A percentile compares a stretch with the other conserved stretches of the same genome.
phyloP scores from a whole-genome alignment of 2,329 filamentous ascomycete species.

The Malbranchea cinnamomea region DNA sequence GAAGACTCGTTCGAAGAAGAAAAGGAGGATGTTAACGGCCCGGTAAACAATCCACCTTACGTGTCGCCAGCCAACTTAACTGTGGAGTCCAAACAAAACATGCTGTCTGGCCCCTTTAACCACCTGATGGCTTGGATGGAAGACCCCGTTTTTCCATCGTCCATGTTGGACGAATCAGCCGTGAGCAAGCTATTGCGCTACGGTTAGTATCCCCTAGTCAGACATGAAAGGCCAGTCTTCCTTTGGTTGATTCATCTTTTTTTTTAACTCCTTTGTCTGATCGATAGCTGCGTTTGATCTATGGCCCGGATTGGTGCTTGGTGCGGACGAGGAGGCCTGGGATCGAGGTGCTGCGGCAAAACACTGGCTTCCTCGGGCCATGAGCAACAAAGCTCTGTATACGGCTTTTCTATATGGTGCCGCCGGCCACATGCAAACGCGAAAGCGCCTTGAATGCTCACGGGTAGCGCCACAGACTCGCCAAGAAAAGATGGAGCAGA shows the following conservation, averaged over 20 bases:
- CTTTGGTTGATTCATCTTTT: not conserved
- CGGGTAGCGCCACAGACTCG: conserved; percentile 9
- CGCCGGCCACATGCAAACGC: conserved; percentile 11
- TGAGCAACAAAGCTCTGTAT: conserved; percentile 9
- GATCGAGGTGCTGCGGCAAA: conserved; percentile 7
- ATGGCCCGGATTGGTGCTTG: conserved; percentile 11
- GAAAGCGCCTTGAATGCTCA: conserved; percentile 8
- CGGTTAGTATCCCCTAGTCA: conserved; percentile 9
- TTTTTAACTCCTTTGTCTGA: not conserved
- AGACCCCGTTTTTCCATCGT: conserved; percentile 8
- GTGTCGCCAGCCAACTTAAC: no score
- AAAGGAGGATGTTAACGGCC: not conserved
- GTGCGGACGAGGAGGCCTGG: conserved; percentile 9
- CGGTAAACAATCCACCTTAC: no score
- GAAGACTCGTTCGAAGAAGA: not conserved
- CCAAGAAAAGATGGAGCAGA: conserved; percentile 11
- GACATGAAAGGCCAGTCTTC: no score
- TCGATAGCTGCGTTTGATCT: conserved; percentile 9
- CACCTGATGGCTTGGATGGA: conserved; percentile 8
- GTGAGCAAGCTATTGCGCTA: conserved; percentile 12
- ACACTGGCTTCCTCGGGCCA: conserved; percentile 10
- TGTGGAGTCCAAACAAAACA: not conserved
- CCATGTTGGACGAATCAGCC: conserved; percentile 9
- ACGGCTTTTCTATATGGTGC: conserved; percentile 12
- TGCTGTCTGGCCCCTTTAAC: conserved; percentile 7